A percentile compares a stretch with the other conserved stretches of the same genome.
Conservation (phyloP, 2,329 filamentous ascomycete genomes). For the Aureobasidium sp. region DNA sequence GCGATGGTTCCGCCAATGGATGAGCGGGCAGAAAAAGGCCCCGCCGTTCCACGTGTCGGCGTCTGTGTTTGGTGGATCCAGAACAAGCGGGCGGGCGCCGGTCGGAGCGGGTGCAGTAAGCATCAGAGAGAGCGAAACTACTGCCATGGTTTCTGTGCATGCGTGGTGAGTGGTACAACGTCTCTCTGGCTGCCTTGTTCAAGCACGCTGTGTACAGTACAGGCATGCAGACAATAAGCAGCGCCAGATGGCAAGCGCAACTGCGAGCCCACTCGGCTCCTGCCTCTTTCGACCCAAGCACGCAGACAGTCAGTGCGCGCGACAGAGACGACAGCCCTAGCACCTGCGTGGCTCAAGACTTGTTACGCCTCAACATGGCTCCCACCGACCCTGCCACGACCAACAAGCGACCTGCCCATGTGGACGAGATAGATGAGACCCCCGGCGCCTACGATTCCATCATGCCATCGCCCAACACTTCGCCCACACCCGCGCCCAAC, state of each 20-base stretch:
- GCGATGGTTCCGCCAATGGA: not conserved
- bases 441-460: constrained; percentile 4
- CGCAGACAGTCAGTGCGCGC: not conserved
- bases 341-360: not conserved
- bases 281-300: not conserved
- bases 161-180: no score
- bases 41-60: not conserved
- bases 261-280: not conserved
- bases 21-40: not conserved
- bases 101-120: no score
- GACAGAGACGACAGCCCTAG: constrained; percentile 5
- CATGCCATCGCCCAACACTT: not conserved
- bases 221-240: constrained; percentile 1
- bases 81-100: not conserved
- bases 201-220: not conserved
- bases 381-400: not conserved
- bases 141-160: no score
- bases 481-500: not conserved
- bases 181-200: constrained; percentile 2
- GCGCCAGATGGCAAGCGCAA: not conserved
- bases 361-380: not conserved
- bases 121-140: no score
- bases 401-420: not conserved
- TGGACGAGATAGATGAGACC: constrained; percentile 4
- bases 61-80: not conserved